Percentiles rank a stretch among this genome's conserved stretches.
These are phyloP conservation scores for Hibiscus tridactylites DNA, from an alignment of 345 rosid species.

Conservation along the genomic window DNA sequence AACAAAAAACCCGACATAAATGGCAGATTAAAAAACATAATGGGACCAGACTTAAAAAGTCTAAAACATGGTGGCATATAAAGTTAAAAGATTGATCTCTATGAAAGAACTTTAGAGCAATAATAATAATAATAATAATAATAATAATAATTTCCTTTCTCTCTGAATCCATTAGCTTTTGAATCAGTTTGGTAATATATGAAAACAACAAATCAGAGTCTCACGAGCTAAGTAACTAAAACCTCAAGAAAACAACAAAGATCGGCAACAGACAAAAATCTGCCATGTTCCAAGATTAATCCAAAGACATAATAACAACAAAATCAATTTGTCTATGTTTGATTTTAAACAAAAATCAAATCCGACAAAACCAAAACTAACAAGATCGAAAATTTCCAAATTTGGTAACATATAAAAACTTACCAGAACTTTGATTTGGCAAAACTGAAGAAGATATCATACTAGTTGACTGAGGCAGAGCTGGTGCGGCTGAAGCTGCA, in stretches of 20 bases:
- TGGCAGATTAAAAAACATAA: neutral
- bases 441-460: constrained; percentile 36
- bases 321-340: constrained; percentile 11
- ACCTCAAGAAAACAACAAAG: constrained; percentile 29
- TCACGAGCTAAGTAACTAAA: neutral
- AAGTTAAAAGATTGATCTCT: constrained; percentile 18
- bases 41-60: neutral
- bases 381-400: constrained; percentile 11
- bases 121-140: constrained; percentile 29
- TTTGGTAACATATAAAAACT: constrained; percentile 3
- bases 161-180: constrained; percentile 17
- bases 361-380: constrained; percentile 23
- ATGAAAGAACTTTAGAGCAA: constrained; percentile 14
- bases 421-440: constrained; percentile 46
- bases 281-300: constrained; percentile 42
- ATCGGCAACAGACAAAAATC: constrained; percentile 53
- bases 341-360: constrained; percentile 15
- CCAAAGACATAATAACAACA: constrained; percentile 20
- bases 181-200: constrained; percentile 2
- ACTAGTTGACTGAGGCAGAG: constrained; percentile 25
- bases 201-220: neutral
- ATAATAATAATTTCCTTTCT: constrained; percentile 21
- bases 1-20: constrained; percentile 1
- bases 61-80: constrained; percentile 11
- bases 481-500: constrained; percentile 24